Evolutionary conservation across 106 monocot species (phyloP), one percentile per base, ranked within the genome.

Genomic region (Apostasia shenzhenica): DNA sequence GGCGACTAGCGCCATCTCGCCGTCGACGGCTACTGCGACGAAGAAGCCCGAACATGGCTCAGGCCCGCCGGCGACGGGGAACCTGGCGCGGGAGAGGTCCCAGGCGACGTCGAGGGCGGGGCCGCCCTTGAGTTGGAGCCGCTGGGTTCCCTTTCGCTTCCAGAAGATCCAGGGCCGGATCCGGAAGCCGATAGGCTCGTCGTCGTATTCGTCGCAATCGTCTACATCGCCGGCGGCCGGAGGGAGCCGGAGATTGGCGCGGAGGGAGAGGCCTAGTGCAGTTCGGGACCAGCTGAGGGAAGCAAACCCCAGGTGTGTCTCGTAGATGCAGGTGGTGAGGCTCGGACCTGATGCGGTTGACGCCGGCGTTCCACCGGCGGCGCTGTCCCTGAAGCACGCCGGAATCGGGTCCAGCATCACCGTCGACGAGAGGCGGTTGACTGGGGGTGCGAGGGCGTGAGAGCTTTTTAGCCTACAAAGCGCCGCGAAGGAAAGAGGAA

Each of bases 161-260:
- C 92, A 92, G 63, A 92, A 47, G 14, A 92, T 12, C 88, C 85
- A 88, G 11, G 88, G 88, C 47, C 83, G 77, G 72, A 85, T 47
- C 9, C 63, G 81, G 74, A 92, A 85, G 42, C 57, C 38, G 14
- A 78, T 53, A 50, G 46, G 8, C 14, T 57, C 67, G 2, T 58
- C 59, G 37, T 58, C 72, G 9, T 53, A 45, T 10, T 67, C 71
- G 4, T 44, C 56, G 42, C 67, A 71, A 13, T 13, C 63, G 1
- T 41, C 74, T 68, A 13, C 43, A 26, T 6, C 12, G 2, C 40
- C 14, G 50, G 38, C 14, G 50, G 62, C 38, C 48, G 48, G 59
- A 37, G 48, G 40, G 56, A 86, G 74, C 54, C 84, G 82, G 79
- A 89, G 79, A 50, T 84, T 76, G 51, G 70, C 79, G 41, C 75